These are phyloP conservation scores for Dothideomycetidae sp. DNA, from an alignment of 2,329 filamentous ascomycete genomes.

Conservation along the genomic window DNA sequence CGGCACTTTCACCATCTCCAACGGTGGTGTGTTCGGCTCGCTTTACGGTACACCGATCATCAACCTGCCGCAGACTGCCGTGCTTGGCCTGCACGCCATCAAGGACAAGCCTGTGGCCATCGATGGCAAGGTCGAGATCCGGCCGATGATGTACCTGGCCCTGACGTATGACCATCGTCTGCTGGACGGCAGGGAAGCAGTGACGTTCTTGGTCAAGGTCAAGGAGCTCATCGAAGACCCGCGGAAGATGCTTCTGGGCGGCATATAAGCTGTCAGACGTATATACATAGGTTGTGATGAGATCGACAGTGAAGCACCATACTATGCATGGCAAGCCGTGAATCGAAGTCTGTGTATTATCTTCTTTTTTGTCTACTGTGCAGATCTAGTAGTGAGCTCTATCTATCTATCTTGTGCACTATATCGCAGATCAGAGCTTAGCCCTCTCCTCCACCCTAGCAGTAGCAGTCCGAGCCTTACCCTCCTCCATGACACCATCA, in stretches of 20 bases:
- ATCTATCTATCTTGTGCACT: no score
- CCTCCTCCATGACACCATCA: not conserved
- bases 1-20: conserved; percentile 95
- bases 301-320: no score
- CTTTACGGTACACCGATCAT: conserved; percentile 98
- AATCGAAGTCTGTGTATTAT: no score
- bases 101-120: conserved; percentile 84
- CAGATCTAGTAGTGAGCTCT: no score
- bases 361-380: not conserved
- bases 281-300: not conserved
- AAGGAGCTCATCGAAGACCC: conserved; percentile 98
- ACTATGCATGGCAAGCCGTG: no score
- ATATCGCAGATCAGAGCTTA: conserved; percentile 2
- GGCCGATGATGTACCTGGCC: conserved; percentile 98
- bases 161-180: conserved; percentile 96
- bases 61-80: conserved; percentile 84
- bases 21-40: conserved; percentile 91
- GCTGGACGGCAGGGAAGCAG: conserved; percentile 85
- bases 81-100: conserved; percentile 87
- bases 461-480: not conserved
- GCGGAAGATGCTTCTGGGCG: conserved; percentile 65
- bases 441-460: not conserved
- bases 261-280: conserved; percentile 16
- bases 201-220: conserved; percentile 89
- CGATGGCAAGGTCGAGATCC: conserved; percentile 86